Percentiles rank a stretch among this genome's conserved stretches.
These are phyloP conservation scores for Solanum verrucosum DNA, from an alignment of 257 asterid genomes.

Conservation along the genomic window DNA sequence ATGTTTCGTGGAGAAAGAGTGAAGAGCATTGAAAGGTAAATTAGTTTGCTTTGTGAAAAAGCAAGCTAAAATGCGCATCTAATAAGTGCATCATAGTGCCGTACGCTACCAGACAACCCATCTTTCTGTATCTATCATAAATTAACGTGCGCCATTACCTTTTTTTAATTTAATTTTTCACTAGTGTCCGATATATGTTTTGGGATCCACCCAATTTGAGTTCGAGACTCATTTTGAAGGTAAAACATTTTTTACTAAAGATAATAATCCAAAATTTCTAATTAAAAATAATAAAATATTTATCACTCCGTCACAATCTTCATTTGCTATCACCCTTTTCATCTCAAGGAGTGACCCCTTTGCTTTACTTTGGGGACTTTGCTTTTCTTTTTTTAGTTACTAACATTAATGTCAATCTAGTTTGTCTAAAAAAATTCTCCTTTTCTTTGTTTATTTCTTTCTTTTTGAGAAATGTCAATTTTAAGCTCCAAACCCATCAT, in stretches of 20 bases:
- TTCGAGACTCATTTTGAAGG: not conserved
- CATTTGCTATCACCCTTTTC: slow-evolving; percentile 6
- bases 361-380: not conserved
- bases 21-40: not conserved
- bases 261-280: rapidly evolving
- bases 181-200: rapidly evolving
- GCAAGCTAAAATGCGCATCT: slow-evolving; percentile 15
- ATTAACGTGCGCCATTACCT: slow-evolving; percentile 21
- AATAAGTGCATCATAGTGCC: slow-evolving; percentile 19
- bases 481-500: not conserved
- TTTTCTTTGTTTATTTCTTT: not conserved
- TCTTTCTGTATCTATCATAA: slow-evolving; percentile 20
- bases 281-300: not conserved
- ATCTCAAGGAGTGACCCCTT: not conserved
- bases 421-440: not conserved
- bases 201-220: not conserved
- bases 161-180: not conserved
- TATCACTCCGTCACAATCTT: no score
- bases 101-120: slow-evolving; percentile 25
- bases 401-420: not conserved
- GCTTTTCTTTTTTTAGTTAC: not conserved
- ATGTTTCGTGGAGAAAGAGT: not conserved
- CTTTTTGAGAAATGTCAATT: not conserved
- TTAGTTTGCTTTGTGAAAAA: slow-evolving; percentile 13
- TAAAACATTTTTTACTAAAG: not conserved